Evolutionary conservation across 176 grass and related monocot genomes (phyloP), one percentile per base, ranked within the genome.

Genomic region (Rhipidocladum racemiflorum): DNA sequence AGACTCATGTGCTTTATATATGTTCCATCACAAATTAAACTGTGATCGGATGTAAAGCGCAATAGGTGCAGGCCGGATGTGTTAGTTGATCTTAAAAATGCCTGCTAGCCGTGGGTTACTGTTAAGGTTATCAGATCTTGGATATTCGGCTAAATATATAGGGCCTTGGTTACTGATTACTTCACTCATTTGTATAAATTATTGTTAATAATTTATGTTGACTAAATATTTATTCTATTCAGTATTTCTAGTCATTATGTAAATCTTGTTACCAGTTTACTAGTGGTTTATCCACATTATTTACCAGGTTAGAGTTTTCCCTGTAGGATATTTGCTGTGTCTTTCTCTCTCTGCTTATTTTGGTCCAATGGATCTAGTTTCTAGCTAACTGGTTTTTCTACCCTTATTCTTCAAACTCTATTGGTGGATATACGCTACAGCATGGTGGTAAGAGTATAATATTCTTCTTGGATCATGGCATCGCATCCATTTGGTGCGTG

Each of bases 221-320:
- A 61, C 74, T 60, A 43, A 55, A 76, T 25, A 60, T 56, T 65
- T 68, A 24, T 83, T 64, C 9, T 56, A 72, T 77, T 54, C 15
- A n/a, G 8, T 64, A 20, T 16, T 55, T 21, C 20, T 44, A 21
- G 20, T 46, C 40, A 79, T 25, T 71, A 14, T 49, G 34, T 53
- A 20, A 63, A 60, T 35, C 27, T 9, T 18, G 61, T 36, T 74
- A 24, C 21, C 70, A 65, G 27, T 56, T 73, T 85, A 76, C 20
- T 6, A 18, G 15, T 75, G 21, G 2, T 72, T 84, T 18, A 39
- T 9, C 44, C 70, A 60, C 23, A 78, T 77, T 48, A 16, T 64
- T 64, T 43, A 15, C 15, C 71, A 63, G 7, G 8, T 51, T 81
- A 15, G 14, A 74, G 29, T 42, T 68, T 55, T 53, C 29, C 34